These are phyloP conservation scores for Circinella minor DNA, from an alignment of 371 early-diverging fungal species.

Conservation along the genomic window DNA sequence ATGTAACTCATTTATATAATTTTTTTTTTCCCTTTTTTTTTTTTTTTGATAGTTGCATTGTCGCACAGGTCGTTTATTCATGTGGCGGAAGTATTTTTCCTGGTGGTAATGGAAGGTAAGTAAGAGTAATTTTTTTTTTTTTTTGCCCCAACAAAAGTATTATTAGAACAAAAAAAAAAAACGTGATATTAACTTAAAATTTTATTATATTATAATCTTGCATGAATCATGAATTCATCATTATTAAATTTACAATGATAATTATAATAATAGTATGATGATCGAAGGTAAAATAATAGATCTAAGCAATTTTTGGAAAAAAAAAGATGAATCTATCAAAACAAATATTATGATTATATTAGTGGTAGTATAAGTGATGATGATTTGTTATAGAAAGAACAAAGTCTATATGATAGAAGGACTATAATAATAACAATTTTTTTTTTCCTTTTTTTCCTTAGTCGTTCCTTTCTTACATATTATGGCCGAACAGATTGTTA, in stretches of 20 bases:
- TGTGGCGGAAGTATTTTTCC: conserved; percentile 86
- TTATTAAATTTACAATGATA: background rate
- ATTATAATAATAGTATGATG: conserved; percentile 9
- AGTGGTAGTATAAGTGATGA: too few relatives aligned
- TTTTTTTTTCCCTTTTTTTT: background rate
- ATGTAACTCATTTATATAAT: too few relatives aligned
- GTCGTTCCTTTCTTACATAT: conserved; percentile 6
- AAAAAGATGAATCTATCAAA: background rate
- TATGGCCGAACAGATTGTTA: conserved; percentile 73
- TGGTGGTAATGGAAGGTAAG: conserved; percentile 85
- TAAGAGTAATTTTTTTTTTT: background rate
- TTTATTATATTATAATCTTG: background rate
- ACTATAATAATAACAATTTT: background rate
- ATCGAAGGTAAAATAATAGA: conserved; percentile 11
- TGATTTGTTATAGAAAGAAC: too few relatives aligned
- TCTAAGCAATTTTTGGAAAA: background rate
- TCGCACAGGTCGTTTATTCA: conserved; percentile 86
- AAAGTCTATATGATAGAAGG: background rate
- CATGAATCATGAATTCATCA: background rate
- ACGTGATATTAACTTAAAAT: background rate
- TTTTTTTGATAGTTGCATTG: conserved; percentile 64
- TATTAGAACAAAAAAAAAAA: background rate
- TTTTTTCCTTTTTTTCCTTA: background rate
- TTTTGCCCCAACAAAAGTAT: background rate
- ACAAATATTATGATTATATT: too few relatives aligned